A percentile compares a stretch with the other conserved stretches of the same genome.
Conservation (phyloP, 164 flowering plant species). For the Nymphaea thermarum region DNA sequence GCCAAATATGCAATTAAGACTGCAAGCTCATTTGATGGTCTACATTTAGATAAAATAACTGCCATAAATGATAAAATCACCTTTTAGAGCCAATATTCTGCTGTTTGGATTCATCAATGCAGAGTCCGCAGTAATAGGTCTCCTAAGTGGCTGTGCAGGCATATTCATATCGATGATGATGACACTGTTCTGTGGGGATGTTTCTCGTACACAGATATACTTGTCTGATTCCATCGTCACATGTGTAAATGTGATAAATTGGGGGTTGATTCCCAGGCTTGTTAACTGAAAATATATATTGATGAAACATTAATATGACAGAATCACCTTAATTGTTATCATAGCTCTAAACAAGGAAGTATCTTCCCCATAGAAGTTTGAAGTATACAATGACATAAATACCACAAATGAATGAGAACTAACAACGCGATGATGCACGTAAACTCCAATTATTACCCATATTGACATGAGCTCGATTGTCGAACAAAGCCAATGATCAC, state of each 20-base stretch:
- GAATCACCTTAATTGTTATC: no score
- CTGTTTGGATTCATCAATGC: slow-evolving; percentile 97
- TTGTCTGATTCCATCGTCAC: slow-evolving; percentile 99
- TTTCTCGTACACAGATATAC: slow-evolving; percentile 96
- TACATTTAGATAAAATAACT: no score
- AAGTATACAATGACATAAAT: background rate
- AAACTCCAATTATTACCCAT: background rate
- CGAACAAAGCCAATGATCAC: no score
- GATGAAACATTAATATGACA: background rate
- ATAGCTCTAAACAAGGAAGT: background rate
- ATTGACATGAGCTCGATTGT: no score
- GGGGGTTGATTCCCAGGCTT: slow-evolving; percentile 82
- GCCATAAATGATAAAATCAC: slow-evolving; percentile 15
- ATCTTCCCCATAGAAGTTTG: background rate
- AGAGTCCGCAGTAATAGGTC: slow-evolving; percentile 98
- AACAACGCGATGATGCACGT: background rate
- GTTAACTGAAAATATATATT: slow-evolving; percentile 38
- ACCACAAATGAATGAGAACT: background rate
- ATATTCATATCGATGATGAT: slow-evolving; percentile 93
- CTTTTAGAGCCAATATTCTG: slow-evolving; percentile 92
- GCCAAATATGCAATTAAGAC: no score
- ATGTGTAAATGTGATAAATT: slow-evolving; percentile 91
- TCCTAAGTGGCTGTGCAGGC: slow-evolving; percentile 94
- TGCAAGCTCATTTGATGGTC: no score
- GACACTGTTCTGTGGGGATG: slow-evolving; percentile 92